Evolutionary conservation across 805 yeast species (phyloP), one percentile per base, ranked within the genome.

Genomic region (Spathaspora girioi): DNA sequence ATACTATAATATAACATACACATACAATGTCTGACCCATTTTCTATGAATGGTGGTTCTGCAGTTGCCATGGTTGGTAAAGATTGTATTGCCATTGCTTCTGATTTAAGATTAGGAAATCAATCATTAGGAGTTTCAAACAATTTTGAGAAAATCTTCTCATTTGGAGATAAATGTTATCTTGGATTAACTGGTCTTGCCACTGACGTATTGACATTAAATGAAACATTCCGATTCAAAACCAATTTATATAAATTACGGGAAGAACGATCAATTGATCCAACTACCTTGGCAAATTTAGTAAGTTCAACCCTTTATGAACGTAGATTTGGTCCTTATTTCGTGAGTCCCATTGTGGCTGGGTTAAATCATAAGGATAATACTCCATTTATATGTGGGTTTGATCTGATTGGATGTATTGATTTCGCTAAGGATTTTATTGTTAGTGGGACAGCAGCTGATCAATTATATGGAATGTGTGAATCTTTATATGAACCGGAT

Each of bases 381-480:
- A 79, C 86, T 68, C 99, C 99, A 46, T 94, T 87, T 66, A 81
- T 94, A 53, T 94, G 98, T 65, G 96, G 97, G 4, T 93, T 93
- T 70, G 99, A 94, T 73, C 81, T 87, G 57, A 94, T 94, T 65
- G 99, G 99, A 12, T 90, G 97, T 74, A 91, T 94, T 59, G 98
- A 94, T 68, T 88, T 80, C 62, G 96, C 97, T 49, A 82, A 89
- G 60, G 99, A 94, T 71, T 94, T 94, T 66, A 89, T 89, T 31
- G 99, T 94, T 15, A 78, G 91, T 55, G 99, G 99, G 53, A 94
- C 99, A 1, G 97, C 97, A 5, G 72, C 90, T n/a, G 97, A 93
- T 65, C 99, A 94, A 75, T 77, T 94, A 52, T 94, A 86, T 66
- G 99, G 99, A 69, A 93, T 94, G 97, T 96, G 99, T 73, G 99